Evolutionary conservation across 2,329 filamentous ascomycete species (phyloP).

Genomic region (Fusarium chaquense): DNA sequence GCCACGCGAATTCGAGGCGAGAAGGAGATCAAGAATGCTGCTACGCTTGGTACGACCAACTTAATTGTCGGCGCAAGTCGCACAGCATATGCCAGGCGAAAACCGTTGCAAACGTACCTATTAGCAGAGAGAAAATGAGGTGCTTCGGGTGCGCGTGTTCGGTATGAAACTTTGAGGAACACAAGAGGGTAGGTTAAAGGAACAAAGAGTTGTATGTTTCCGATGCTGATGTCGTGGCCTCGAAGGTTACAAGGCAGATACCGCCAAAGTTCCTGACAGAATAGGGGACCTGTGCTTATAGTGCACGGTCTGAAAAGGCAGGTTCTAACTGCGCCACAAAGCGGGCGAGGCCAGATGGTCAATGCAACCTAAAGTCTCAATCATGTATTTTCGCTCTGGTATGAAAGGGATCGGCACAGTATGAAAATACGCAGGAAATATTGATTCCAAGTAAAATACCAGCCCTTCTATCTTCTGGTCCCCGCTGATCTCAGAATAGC

Average conservation of each 20-base stretch:
- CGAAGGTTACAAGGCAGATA: slow-evolving; percentile 22
- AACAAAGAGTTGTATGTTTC: slow-evolving; percentile 27
- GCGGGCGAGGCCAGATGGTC: slow-evolving; percentile 11
- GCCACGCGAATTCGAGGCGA: slow-evolving; percentile 27
- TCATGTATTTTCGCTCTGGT: slow-evolving; percentile 6
- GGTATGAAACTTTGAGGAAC: background rate
- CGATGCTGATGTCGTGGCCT: slow-evolving; percentile 46
- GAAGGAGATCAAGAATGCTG: slow-evolving; percentile 20
- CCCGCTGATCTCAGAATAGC: too few species aligned
- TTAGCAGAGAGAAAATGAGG: background rate
- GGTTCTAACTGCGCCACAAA: slow-evolving; percentile 31
- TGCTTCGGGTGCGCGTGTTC: background rate
- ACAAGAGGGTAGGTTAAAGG: slow-evolving; percentile 1
- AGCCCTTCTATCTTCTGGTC: background rate
- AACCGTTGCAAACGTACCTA: slow-evolving; percentile 34
- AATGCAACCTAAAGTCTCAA: slow-evolving; percentile 23
- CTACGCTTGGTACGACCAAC: slow-evolving; percentile 15
- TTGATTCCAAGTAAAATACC: background rate
- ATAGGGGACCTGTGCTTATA: slow-evolving; percentile 37
- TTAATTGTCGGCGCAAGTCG: slow-evolving; percentile 22
- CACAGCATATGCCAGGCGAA: slow-evolving; percentile 23
- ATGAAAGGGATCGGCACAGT: slow-evolving; percentile 6
- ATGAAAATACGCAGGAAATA: background rate
- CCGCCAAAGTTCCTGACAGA: slow-evolving; percentile 29
- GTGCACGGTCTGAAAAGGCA: slow-evolving; percentile 6